Evolutionary conservation across 805 yeast genomes (phyloP).

Genomic region (Ogataea chonburiensis): DNA sequence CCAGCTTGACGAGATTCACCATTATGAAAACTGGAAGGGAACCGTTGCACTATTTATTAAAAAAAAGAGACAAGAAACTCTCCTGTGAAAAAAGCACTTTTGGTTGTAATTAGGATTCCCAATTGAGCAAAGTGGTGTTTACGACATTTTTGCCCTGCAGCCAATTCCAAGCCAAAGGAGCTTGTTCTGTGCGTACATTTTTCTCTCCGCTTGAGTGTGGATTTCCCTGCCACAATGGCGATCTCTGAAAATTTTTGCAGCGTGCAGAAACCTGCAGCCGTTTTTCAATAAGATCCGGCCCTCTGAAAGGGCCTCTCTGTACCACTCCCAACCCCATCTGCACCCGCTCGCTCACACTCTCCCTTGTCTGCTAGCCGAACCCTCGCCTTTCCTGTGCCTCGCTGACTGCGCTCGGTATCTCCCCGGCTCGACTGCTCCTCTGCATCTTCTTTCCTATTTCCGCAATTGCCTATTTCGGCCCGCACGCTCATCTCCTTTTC

Average conservation of each 20-base stretch:
- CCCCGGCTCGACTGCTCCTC: neutral
- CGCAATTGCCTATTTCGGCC: neutral
- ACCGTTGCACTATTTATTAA: neutral
- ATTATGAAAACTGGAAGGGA: conserved; percentile 1
- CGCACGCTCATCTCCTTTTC: too few relatives aligned
- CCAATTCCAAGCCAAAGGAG: too few relatives aligned
- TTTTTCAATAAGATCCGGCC: too few relatives aligned
- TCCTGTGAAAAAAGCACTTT: conserved; percentile 4
- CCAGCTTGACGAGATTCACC: conserved; percentile 7
- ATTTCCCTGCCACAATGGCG: neutral
- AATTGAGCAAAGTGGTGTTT: conserved; percentile 1
- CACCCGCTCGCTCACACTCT: too few relatives aligned
- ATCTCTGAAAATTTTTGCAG: neutral
- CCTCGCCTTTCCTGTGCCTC: too few relatives aligned
- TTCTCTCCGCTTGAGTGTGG: too few relatives aligned
- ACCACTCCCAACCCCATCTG: too few relatives aligned
- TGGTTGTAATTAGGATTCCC: conserved; percentile 4
- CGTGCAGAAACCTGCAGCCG: neutral
- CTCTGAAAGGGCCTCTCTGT: too few relatives aligned
- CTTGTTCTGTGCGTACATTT: neutral
- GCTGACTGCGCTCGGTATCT: neutral
- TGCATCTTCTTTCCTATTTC: too few relatives aligned
- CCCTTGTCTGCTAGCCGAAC: too few relatives aligned
- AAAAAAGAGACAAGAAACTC: neutral
- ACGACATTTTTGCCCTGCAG: neutral